phyloP scores from a whole-genome alignment of 805 yeast genomes.

The Hanseniaspora clermontiae region DNA sequence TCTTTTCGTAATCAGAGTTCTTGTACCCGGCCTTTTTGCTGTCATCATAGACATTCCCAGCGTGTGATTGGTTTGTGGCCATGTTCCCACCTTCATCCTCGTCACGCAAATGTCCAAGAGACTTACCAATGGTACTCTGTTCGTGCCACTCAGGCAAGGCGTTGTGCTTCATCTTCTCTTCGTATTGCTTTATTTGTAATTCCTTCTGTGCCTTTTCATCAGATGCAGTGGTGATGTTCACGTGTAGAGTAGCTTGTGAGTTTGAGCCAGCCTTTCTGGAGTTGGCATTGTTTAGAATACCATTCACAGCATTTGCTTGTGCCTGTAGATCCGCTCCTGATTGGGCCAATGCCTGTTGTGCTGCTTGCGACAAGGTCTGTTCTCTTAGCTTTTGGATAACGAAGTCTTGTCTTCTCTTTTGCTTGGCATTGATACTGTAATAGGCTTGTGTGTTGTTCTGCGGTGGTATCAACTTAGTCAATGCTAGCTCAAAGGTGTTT shows the following conservation, averaged over 20 bases:
- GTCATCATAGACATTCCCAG: slow-evolving; percentile 16
- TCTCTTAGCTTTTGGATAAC: slow-evolving; percentile 14
- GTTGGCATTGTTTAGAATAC: slow-evolving; percentile 29
- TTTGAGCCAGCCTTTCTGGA: slow-evolving; percentile 44
- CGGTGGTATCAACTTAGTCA: slow-evolving; percentile 75
- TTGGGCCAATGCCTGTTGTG: slow-evolving; percentile 25
- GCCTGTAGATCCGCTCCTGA: slow-evolving; percentile 16
- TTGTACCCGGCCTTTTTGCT: slow-evolving; percentile 16
- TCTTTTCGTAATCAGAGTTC: slow-evolving; percentile 36
- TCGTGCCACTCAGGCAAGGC: slow-evolving; percentile 96
- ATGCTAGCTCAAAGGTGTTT: slow-evolving; percentile 75
- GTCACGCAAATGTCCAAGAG: slow-evolving; percentile 42
- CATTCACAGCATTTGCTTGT: slow-evolving; percentile 18
- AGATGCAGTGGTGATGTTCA: slow-evolving; percentile 72
- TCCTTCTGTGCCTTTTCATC: slow-evolving; percentile 65
- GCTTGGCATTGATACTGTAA: slow-evolving; percentile 47
- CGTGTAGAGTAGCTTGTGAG: slow-evolving; percentile 77
- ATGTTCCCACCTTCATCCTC: slow-evolving; percentile 32
- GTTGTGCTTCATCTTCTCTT: slow-evolving; percentile 72
- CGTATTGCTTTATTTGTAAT: slow-evolving; percentile 48
- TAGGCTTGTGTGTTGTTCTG: slow-evolving; percentile 55
- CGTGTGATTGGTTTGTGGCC: too few species aligned
- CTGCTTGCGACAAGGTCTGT: slow-evolving; percentile 15
- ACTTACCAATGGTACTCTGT: slow-evolving; percentile 73
- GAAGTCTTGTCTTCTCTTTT: slow-evolving; percentile 26